A percentile compares a stretch with the other conserved stretches of the same genome.
These are phyloP conservation scores for Penicillium paneum DNA, from an alignment of 2,329 filamentous ascomycete genomes.

Conservation along the genomic window DNA sequence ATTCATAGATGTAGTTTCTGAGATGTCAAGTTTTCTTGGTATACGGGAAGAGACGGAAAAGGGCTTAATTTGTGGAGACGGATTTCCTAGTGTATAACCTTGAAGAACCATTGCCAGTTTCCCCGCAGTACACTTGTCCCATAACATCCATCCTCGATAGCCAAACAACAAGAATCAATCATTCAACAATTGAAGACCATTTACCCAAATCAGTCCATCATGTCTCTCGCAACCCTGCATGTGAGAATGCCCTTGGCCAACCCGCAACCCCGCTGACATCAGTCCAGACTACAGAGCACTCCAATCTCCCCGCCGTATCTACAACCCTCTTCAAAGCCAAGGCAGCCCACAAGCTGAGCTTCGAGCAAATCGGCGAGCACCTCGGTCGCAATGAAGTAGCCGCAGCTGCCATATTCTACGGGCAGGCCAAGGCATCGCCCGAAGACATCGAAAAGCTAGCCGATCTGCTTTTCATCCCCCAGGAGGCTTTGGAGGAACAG, in stretches of 20 bases:
- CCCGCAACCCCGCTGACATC: conserved; percentile 2
- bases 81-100: too few species aligned
- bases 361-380: conserved; percentile 70
- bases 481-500: conserved; percentile 57
- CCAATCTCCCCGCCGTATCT: conserved; percentile 68
- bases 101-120: neutral
- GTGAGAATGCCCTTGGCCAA: conserved; percentile 25
- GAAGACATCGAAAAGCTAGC: conserved; percentile 69
- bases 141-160: neutral
- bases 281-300: conserved; percentile 34
- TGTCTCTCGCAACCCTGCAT: conserved; percentile 46
- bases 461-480: conserved; percentile 59
- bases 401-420: conserved; percentile 85
- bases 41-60: too few species aligned
- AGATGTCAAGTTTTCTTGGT: too few species aligned
- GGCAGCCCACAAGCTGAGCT: conserved; percentile 69
- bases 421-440: conserved; percentile 69
- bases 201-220: conserved; percentile 18
- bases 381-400: conserved; percentile 80
- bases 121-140: conserved; percentile 3
- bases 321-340: conserved; percentile 78
- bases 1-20: too few species aligned
- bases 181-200: neutral
- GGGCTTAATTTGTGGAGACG: too few species aligned
- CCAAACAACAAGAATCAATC: neutral